A percentile compares a stretch with the other conserved stretches of the same genome.
These are phyloP conservation scores for Orbilia quercus DNA, from an alignment of 2,329 filamentous ascomycete species.

Conservation along the genomic window DNA sequence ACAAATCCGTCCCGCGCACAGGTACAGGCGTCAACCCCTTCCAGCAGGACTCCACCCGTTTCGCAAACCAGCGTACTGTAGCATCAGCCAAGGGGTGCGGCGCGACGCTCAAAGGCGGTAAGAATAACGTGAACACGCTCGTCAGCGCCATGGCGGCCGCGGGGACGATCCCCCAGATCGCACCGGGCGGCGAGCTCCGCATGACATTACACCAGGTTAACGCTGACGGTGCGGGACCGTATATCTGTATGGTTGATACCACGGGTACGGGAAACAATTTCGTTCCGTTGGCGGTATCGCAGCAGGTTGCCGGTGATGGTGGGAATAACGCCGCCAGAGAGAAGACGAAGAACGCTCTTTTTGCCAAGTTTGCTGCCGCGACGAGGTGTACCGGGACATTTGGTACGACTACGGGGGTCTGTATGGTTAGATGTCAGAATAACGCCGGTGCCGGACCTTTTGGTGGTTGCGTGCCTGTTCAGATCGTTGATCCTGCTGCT, in stretches of 20 bases:
- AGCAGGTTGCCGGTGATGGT: constrained; percentile 29
- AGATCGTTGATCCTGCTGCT: constrained; percentile 62
- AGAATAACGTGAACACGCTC: constrained; percentile 66
- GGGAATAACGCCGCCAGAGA: constrained; percentile 18
- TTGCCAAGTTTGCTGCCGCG: constrained; percentile 9
- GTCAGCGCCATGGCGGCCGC: constrained; percentile 28
- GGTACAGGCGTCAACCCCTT: constrained; percentile 16
- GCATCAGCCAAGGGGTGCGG: constrained; percentile 67
- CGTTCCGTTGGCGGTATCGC: constrained; percentile 21
- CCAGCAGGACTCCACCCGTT: constrained; percentile 34
- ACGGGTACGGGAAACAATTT: constrained; percentile 68
- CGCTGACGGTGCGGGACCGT: constrained; percentile 63
- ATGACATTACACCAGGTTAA: constrained; percentile 70
- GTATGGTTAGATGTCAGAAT: constrained; percentile 74
- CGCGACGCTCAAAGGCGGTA: constrained; percentile 70
- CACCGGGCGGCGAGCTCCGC: constrained; percentile 68
- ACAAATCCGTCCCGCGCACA: constrained; percentile 19
- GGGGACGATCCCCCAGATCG: constrained; percentile 69
- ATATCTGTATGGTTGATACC: constrained; percentile 73
- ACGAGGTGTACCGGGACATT: constrained; percentile 70
- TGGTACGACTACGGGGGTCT: constrained; percentile 71
- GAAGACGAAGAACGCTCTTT: constrained; percentile 21
- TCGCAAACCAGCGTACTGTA: constrained; percentile 17
- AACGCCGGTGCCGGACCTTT: constrained; percentile 72
- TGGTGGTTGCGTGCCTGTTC: constrained; percentile 71